phyloP scores from a whole-genome alignment of 768 basidiomycete genomes.

The Mycena venus region DNA sequence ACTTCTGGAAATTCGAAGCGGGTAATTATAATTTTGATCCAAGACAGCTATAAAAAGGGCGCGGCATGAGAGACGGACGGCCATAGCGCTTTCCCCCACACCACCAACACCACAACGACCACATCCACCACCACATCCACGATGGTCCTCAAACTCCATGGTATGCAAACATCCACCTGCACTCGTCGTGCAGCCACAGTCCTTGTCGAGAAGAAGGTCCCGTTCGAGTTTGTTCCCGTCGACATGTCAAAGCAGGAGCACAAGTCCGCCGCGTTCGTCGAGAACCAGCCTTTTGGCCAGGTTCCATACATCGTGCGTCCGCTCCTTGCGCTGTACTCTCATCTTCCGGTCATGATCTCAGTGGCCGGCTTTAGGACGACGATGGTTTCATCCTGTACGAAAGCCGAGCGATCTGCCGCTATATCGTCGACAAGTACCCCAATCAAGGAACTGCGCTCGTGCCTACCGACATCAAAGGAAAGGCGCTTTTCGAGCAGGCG shows the following conservation, averaged over 20 bases:
- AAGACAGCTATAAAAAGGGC: no score
- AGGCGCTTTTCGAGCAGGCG: constrained; percentile 45
- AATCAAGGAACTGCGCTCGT: constrained; percentile 55
- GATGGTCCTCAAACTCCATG: constrained; percentile 63
- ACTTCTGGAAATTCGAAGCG: no score
- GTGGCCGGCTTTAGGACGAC: no score
- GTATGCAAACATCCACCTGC: constrained; percentile 57
- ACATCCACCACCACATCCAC: neutral
- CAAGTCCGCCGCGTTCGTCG: constrained; percentile 50
- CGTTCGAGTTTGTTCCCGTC: constrained; percentile 42
- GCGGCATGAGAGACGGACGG: no score
- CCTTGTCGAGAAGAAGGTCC: constrained; percentile 61
- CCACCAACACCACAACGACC: no score
- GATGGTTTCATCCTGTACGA: constrained; percentile 64
- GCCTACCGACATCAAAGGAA: constrained; percentile 41
- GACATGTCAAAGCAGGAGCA: constrained; percentile 47
- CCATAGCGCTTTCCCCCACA: no score
- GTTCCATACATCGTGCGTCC: constrained; percentile 24
- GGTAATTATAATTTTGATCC: no score
- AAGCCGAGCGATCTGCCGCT: constrained; percentile 61
- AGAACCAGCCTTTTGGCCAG: constrained; percentile 68
- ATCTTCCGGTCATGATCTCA: no score
- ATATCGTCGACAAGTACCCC: constrained; percentile 58
- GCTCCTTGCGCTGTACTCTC: neutral
- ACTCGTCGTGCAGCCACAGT: constrained; percentile 59